Evolutionary conservation across 495 filamentous ascomycete species (phyloP), one percentile per base, ranked within the genome.

Genomic region (Talaromyces ruber): DNA sequence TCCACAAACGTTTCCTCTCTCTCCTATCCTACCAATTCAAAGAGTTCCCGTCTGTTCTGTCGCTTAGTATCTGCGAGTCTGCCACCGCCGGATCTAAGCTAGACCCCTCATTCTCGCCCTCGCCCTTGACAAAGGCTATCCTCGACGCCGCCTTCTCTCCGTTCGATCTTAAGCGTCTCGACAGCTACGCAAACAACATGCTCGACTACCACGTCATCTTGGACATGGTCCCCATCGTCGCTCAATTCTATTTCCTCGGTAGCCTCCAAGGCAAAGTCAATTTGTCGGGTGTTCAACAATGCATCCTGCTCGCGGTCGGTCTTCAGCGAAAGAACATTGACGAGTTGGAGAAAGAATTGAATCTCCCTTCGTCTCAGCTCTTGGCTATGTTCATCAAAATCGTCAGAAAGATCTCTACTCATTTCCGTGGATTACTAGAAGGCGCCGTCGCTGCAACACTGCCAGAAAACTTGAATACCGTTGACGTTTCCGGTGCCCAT

Each of bases 311-410:
- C 22, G 92, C 90, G 14, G 85, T 98, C 39, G 93, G 95, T 34
- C 71, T 97, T 60, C 95, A 98, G 71, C 81, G 88, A 52, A 98
- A 98, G 77, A 86, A 84, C 29, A 72, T 99, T 5, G 89, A 93
- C 2, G 82, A 84, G 22, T 71, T 97, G 16, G 91, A 94, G 69
- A 86, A 87, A 61, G 93, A 99, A 68, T 72, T 97, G 4, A 81
- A 76, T 21, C 70, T 96, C 0, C 84, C 86, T 2, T 79, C 83
- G 9, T 88, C 86, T 24, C 94, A 98, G 74, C 79, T 97, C 3
- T 79, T 99, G 28, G 91, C 93, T 29, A 96, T 98, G 86, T 97
- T 98, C 76, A 89, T 97, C 68, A 98, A 97, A 78, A 88, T 94
- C 65, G 81, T 98, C 66, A 82, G 93, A 29, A 98, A 97, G 74